phyloP scores from a whole-genome alignment of 768 basidiomycete species.

The Strobilomyces confusus region DNA sequence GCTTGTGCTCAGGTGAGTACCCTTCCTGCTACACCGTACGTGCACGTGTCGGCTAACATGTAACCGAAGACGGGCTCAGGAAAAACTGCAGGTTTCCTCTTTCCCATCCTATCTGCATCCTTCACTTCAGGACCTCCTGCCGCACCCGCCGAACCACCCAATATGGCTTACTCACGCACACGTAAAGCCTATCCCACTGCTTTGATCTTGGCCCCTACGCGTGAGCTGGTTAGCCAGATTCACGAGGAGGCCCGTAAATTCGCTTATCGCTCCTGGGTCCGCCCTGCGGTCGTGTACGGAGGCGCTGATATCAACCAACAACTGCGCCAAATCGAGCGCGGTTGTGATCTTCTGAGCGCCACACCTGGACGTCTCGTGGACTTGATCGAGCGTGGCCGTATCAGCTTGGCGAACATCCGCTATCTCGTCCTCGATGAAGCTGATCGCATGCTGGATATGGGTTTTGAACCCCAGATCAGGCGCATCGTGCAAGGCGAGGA shows the following conservation, averaged over 20 bases:
- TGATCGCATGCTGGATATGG: slow-evolving; percentile 99
- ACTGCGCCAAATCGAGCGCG: slow-evolving; percentile 89
- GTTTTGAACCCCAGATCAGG: slow-evolving; percentile 99
- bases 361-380: slow-evolving; percentile 98
- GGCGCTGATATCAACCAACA: slow-evolving; percentile 98
- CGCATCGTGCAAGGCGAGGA: slow-evolving; percentile 97
- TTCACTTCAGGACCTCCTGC: slow-evolving; percentile 78
- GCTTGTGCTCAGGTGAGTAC: slow-evolving; percentile 81
- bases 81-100: slow-evolving; percentile 98
- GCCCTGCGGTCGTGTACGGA: slow-evolving; percentile 97
- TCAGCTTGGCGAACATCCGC: slow-evolving; percentile 93
- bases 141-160: slow-evolving; percentile 52
- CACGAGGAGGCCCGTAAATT: slow-evolving; percentile 99
- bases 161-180: slow-evolving; percentile 52
- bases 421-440: slow-evolving; percentile 99
- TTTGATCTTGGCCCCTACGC: slow-evolving; percentile 96
- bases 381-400: slow-evolving; percentile 95
- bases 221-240: slow-evolving; percentile 98
- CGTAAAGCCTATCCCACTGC: slow-evolving; percentile 96
- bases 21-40: slow-evolving; percentile 1
- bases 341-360: slow-evolving; percentile 94
- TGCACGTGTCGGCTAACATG: slow-evolving; percentile 18
- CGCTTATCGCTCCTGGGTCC: slow-evolving; percentile 98
- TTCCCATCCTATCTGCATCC: slow-evolving; percentile 95
- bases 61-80: slow-evolving; percentile 89